Percentiles rank a stretch among this genome's conserved stretches.
Conservation (phyloP, 2,329 filamentous ascomycete genomes). For the Fusarium kyushuense region DNA sequence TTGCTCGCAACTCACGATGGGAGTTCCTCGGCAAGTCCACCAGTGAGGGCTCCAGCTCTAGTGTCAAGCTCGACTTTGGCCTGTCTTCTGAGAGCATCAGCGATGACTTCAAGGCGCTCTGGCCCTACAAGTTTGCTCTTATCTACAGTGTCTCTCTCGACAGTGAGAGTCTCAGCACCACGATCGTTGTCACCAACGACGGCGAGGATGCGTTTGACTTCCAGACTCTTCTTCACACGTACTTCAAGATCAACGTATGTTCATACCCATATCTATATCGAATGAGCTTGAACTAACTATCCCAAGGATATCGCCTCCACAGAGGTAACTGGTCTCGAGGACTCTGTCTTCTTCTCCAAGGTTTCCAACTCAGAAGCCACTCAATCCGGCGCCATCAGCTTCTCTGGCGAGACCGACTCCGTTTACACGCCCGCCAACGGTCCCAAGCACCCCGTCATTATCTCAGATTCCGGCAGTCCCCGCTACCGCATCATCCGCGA, state of each 20-base stretch:
- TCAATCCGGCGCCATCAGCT: constrained; percentile 71
- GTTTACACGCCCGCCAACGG: constrained; percentile 81
- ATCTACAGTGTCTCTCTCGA: constrained; percentile 93
- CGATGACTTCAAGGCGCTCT: constrained; percentile 75
- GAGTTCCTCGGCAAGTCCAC: constrained; percentile 90
- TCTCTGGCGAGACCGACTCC: constrained; percentile 86
- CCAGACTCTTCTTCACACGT: constrained; percentile 91
- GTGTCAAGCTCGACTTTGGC: constrained; percentile 95
- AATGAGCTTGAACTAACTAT: neutral
- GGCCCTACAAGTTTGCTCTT: constrained; percentile 89
- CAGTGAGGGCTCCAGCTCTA: constrained; percentile 66
- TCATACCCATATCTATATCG: neutral
- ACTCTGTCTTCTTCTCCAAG: constrained; percentile 86
- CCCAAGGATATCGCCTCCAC: constrained; percentile 81
- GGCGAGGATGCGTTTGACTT: constrained; percentile 87
- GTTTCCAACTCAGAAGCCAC: constrained; percentile 75
- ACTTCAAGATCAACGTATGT: constrained; percentile 82
- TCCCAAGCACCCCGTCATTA: constrained; percentile 67
- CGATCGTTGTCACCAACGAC: constrained; percentile 89
- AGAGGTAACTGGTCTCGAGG: constrained; percentile 79
- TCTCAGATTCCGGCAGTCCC: constrained; percentile 72
- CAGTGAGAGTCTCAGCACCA: constrained; percentile 79
- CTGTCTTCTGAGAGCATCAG: constrained; percentile 79
- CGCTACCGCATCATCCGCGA: constrained; percentile 83
- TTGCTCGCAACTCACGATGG: constrained; percentile 90